Base-by-base conservation (phyloP, 1,284 basidiomycete species). In the Ceratobasidium sp. region DNA sequence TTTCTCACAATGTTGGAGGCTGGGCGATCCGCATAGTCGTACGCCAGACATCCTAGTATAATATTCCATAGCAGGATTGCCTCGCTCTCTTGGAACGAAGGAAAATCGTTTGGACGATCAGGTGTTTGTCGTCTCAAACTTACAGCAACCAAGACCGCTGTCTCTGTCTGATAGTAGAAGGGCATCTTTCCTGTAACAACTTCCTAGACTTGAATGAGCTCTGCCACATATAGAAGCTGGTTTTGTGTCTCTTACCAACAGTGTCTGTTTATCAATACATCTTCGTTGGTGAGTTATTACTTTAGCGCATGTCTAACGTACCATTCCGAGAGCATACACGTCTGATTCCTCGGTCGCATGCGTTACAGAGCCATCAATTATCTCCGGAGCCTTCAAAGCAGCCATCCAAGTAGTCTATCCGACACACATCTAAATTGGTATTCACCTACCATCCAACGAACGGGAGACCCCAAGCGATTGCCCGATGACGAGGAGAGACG, bases 291-390 rank as follows among this genome's bases (percentile, higher is more conserved):
- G 6, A 49, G 20, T 6, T 6, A 6, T 20, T 1, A 1, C 47
- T 20, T 20, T 49, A n/a, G 47, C 47, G 2, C 20, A 6, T 13
- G 20, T n/a, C 47, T 20, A 47, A 49, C 66, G 26, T 31, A 68
- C 66, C 66, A 68, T 68, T 11, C 66, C 66, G 13, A 68, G 35
- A 15, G 66, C 66, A 39, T 68, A 68, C 17, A 68, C 66, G 23
- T 68, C 66, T 7, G 49, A 26, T 26, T 54, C 28, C 39, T 45
- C 47, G 39, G n/a, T 47, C 1, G 28, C 4, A 20, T 17, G 60
- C 5, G 20, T 1, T 1, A 10, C 26, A 47, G 45, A 47, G 13
- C 47, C 47, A 49, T 49, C 20, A 1, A 49, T 6, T 7, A 49
- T 49, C 17, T 49, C 47, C n/a, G 47, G 47, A 6, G 47, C 47